These are phyloP conservation scores for Rosa lucieae DNA, from an alignment of 306 rosid species.

Conservation along the genomic window DNA sequence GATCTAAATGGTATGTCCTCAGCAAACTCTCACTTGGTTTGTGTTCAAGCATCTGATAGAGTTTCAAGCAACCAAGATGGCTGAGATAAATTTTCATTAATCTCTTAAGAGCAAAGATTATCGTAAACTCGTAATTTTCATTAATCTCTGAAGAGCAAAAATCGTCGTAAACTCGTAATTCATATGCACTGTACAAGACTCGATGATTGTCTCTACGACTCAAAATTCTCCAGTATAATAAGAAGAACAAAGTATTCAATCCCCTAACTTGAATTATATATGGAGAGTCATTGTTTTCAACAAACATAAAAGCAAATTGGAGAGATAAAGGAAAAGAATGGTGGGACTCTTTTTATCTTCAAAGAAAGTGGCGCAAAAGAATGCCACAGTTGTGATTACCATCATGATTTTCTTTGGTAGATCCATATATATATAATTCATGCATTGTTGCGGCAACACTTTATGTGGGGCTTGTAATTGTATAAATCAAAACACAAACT, in stretches of 20 bases:
- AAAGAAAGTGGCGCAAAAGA: constrained; percentile 22
- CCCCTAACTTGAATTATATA: neutral
- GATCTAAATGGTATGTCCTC: constrained; percentile 2
- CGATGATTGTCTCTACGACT: neutral
- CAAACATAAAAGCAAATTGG: constrained; percentile 5
- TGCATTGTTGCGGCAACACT: constrained; percentile 6
- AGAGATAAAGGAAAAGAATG: constrained; percentile 5
- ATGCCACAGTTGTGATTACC: constrained; percentile 23
- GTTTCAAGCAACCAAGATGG: neutral
- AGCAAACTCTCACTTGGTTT: neutral
- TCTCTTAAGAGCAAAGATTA: neutral
- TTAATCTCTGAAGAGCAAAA: neutral
- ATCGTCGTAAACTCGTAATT: neutral
- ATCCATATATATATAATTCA: neutral
- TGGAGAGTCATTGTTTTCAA: constrained; percentile 11
- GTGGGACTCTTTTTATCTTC: constrained; percentile 14
- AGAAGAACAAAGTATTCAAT: neutral
- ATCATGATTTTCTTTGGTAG: constrained; percentile 17
- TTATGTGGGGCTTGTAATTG: constrained; percentile 6
- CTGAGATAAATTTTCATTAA: neutral
- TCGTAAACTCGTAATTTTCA: neutral
- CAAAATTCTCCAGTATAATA: neutral
- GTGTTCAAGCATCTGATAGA: neutral
- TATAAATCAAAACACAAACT: neutral
- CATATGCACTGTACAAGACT: neutral